Evolutionary conservation across 257 asterid genomes (phyloP).

Genomic region (Linaria vulgaris): DNA sequence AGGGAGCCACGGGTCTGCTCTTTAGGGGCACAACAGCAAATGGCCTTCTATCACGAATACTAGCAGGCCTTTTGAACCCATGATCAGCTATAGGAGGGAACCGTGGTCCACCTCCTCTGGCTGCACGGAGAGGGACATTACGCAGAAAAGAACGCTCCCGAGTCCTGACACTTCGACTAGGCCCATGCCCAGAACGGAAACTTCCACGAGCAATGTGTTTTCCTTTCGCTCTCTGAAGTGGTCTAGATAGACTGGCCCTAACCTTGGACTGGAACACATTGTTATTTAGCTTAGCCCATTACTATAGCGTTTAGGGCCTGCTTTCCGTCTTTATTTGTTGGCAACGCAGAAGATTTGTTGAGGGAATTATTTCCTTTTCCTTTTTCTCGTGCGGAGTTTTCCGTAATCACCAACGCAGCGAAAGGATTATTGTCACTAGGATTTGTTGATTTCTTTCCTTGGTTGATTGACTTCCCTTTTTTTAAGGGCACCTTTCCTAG

Average conservation of each 20-base stretch:
- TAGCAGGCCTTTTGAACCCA: conserved; percentile 61
- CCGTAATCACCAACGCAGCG: no score
- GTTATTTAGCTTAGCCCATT: conserved; percentile 20
- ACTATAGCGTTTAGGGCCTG: conserved; percentile 24
- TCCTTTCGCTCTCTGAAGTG: conserved; percentile 95
- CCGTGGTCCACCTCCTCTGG: conserved; percentile 60
- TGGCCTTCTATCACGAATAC: conserved; percentile 73
- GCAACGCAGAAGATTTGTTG: no score
- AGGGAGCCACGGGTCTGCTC: conserved; percentile 68
- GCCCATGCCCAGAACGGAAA: conserved; percentile 54
- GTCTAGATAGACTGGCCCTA: conserved; percentile 95
- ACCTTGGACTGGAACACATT: conserved; percentile 75
- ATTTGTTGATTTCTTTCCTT: no score
- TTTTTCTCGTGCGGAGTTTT: no score
- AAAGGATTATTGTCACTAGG: no score
- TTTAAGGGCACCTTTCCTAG: no score
- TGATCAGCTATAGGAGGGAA: conserved; percentile 59
- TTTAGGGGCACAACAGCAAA: conserved; percentile 65
- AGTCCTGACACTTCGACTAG: conserved; percentile 56
- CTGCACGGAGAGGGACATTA: conserved; percentile 50
- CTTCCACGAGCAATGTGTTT: conserved; percentile 73
- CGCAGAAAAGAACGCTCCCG: conserved; percentile 71
- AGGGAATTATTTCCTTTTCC: no score
- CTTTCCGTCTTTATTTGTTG: no score
- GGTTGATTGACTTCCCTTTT: no score